These are phyloP conservation scores for Seminavis robusta DNA, from an alignment of 108 stramenopile genomes.

Conservation along the genomic window DNA sequence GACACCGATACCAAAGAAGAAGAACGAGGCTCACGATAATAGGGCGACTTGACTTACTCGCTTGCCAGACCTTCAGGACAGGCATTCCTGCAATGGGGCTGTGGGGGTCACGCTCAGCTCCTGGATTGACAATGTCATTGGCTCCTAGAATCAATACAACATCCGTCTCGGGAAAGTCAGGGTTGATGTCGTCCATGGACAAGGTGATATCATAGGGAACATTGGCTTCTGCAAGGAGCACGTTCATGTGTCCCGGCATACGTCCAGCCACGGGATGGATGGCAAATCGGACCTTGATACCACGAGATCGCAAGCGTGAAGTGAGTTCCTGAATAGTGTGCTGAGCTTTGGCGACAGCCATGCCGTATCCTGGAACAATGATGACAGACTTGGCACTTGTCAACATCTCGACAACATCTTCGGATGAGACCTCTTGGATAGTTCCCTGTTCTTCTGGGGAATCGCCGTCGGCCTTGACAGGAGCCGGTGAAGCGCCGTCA, in stretches of 20 bases:
- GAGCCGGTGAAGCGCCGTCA: conserved; percentile 27
- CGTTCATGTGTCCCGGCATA: conserved; percentile 80
- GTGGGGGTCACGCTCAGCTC: conserved; percentile 79
- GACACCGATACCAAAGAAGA: too few relatives aligned
- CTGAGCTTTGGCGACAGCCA: conserved; percentile 86
- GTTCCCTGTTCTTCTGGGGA: conserved; percentile 32
- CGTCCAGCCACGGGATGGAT: conserved; percentile 89
- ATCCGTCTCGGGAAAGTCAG: conserved; percentile 66
- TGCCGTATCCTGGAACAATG: conserved; percentile 86
- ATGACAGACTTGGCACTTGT: conserved; percentile 58
- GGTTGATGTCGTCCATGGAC: conserved; percentile 49
- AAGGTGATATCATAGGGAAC: conserved; percentile 76
- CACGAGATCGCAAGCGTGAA: conserved; percentile 52
- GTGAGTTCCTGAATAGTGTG: conserved; percentile 69
- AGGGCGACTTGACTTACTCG: too few relatives aligned
- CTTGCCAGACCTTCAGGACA: conserved; percentile 81
- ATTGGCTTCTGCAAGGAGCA: conserved; percentile 82
- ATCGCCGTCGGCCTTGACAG: conserved; percentile 12
- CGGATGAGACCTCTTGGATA: conserved; percentile 37
- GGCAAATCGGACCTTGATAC: conserved; percentile 71
- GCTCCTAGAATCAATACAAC: conserved; percentile 42
- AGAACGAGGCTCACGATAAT: too few relatives aligned
- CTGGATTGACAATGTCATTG: conserved; percentile 83
- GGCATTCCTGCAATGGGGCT: conserved; percentile 70
- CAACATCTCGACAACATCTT: conserved; percentile 52